A percentile compares a stretch with the other conserved stretches of the same genome.
Conservation (phyloP, 768 basidiomycete species). For the Trametes cingulata region DNA sequence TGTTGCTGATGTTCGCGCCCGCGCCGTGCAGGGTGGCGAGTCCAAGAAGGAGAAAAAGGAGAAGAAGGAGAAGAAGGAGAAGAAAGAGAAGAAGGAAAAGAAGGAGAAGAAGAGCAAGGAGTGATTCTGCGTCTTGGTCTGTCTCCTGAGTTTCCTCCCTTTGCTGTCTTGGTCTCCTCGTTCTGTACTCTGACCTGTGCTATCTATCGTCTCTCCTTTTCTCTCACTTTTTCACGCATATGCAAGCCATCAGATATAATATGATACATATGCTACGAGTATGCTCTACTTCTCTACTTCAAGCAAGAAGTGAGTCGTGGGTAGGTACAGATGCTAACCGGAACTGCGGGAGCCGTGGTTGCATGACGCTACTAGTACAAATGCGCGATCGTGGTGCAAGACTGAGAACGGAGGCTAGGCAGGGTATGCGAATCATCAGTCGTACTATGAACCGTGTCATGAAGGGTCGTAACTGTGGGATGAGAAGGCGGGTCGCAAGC, state of each 20-base stretch:
- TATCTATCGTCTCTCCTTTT: conserved; percentile 15
- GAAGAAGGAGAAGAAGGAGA: conserved; percentile 38
- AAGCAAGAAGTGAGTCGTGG: neutral
- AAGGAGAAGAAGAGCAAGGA: conserved; percentile 56
- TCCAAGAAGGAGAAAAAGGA: conserved; percentile 41
- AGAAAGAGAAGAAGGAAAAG: conserved; percentile 55
- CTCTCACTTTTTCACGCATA: conserved; percentile 6
- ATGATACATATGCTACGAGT: conserved; percentile 15
- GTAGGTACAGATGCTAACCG: neutral
- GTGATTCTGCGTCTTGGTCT: conserved; percentile 24
- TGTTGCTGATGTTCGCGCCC: neutral
- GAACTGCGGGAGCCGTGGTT: neutral
- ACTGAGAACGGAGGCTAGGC: neutral
- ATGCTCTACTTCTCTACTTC: neutral
- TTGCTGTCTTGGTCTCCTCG: conserved; percentile 11
- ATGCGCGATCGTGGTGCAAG: neutral
- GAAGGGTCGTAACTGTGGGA: neutral
- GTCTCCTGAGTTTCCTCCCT: conserved; percentile 1
- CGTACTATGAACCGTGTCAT: neutral
- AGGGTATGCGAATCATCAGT: neutral
- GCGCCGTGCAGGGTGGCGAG: conserved; percentile 32
- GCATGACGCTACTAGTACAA: conserved; percentile 13
- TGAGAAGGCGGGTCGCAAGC: neutral
- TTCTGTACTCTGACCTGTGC: conserved; percentile 17
- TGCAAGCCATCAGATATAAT: neutral